phyloP scores from a whole-genome alignment of 495 filamentous ascomycete species.

The Polyplosphaeria fusca region DNA sequence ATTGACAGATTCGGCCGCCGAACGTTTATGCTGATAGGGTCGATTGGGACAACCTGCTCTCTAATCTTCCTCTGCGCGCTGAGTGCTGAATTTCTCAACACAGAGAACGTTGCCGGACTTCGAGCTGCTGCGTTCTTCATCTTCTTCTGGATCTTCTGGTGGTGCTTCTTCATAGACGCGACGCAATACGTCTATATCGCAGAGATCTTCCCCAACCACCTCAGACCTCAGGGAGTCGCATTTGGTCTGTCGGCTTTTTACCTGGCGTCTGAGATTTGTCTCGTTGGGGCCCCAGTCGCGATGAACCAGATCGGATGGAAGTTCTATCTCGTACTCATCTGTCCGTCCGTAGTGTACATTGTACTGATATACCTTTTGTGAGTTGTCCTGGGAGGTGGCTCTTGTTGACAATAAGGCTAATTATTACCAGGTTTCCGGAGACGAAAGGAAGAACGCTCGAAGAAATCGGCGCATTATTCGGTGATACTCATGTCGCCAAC shows the following conservation, averaged over 20 bases:
- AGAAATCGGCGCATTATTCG: slow-evolving; percentile 31
- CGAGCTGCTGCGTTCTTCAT: slow-evolving; percentile 51
- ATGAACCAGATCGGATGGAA: slow-evolving; percentile 48
- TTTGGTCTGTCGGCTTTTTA: slow-evolving; percentile 48
- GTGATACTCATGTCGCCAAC: slow-evolving; percentile 26
- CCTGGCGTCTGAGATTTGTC: slow-evolving; percentile 42
- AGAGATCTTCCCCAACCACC: slow-evolving; percentile 53
- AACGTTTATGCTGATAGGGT: slow-evolving; percentile 48
- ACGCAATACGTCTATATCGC: slow-evolving; percentile 52
- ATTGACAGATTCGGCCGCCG: slow-evolving; percentile 49
- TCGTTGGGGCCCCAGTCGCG: slow-evolving; percentile 46
- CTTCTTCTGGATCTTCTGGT: slow-evolving; percentile 48
- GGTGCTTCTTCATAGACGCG: slow-evolving; percentile 50
- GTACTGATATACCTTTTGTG: slow-evolving; percentile 33
- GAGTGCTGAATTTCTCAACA: slow-evolving; percentile 45
- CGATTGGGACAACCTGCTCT: slow-evolving; percentile 41
- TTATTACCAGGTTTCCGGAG: slow-evolving; percentile 22
- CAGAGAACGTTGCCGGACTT: slow-evolving; percentile 47
- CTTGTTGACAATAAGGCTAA: too few relatives aligned
- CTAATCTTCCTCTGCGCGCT: slow-evolving; percentile 47
- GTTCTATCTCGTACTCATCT: slow-evolving; percentile 52
- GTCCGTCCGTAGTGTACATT: slow-evolving; percentile 44
- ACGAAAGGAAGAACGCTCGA: slow-evolving; percentile 35
- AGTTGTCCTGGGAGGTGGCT: not conserved
- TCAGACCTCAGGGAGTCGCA: slow-evolving; percentile 49